Conservation (phyloP, 2,329 filamentous ascomycete species). For the Penicillium sp. region DNA sequence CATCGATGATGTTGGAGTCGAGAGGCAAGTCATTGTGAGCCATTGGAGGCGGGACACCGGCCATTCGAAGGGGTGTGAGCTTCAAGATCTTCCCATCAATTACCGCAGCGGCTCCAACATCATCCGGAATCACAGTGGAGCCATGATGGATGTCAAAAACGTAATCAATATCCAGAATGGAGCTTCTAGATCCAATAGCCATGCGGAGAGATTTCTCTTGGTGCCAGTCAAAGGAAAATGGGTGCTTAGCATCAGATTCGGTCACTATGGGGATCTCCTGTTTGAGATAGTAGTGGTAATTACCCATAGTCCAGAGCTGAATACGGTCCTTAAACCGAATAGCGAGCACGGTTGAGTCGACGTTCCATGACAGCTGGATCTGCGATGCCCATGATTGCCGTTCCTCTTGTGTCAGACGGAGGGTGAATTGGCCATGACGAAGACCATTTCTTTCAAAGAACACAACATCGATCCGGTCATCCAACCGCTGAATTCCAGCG, state of each 20-base stretch:
- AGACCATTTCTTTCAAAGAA: slow-evolving; percentile 98
- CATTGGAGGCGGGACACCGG: slow-evolving; percentile 92
- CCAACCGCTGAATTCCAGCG: slow-evolving; percentile 74
- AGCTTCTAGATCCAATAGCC: slow-evolving; percentile 51
- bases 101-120: slow-evolving; percentile 76
- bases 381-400: slow-evolving; percentile 54
- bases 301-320: slow-evolving; percentile 96
- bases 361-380: slow-evolving; percentile 79
- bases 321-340: slow-evolving; percentile 70
- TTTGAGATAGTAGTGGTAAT: slow-evolving; percentile 98
- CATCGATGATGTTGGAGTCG: slow-evolving; percentile 65
- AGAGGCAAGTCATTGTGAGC: slow-evolving; percentile 70
- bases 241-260: slow-evolving; percentile 21
- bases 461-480: slow-evolving; percentile 71
- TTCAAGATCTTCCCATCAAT: slow-evolving; percentile 79
- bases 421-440: slow-evolving; percentile 88
- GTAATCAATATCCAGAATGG: slow-evolving; percentile 63
- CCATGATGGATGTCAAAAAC: slow-evolving; percentile 67
- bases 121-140: slow-evolving; percentile 66
- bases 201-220: slow-evolving; percentile 76
- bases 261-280: slow-evolving; percentile 66
- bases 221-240: slow-evolving; percentile 64
- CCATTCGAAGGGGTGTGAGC: slow-evolving; percentile 77
- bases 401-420: slow-evolving; percentile 64
- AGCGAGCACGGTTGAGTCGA: slow-evolving; percentile 85